Evolutionary conservation across 2,329 filamentous ascomycete species (phyloP), one percentile per base, ranked within the genome.

Genomic region (Botrytis elliptica): DNA sequence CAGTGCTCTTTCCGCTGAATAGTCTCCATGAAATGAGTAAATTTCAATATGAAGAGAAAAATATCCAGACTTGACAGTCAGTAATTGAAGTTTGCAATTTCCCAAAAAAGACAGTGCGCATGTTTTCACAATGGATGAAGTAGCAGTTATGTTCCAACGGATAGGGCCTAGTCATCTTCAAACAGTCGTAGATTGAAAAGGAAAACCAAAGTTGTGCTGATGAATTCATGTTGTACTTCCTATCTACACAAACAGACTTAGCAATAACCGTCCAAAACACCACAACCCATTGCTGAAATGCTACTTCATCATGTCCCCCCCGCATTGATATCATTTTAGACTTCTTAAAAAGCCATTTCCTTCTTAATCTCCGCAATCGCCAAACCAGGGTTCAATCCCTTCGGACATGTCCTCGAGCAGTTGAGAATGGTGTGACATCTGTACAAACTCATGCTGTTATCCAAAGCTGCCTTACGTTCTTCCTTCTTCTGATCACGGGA

Each of bases 321-420:
- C 25, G 33, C 68, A 46, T 46, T 60, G 46, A 60, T 36, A 42
- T 42, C 44, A 62, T 72, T 46, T 42, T 44, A 44, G 38, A 25
- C n/a, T 42, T 38, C 66, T 81, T 80, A 81, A 70, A 82, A 81
- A 46, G 95, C 90, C 93, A 98, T 92, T 86, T 91, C 89, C 92
- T 98, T 98, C 93, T 98, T 98, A 84, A 98, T 97, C 88, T 98
- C 93, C 71, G 95, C 95, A 85, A 99, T 97, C 29, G 96, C 96
- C 82, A 93, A 88, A 77, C 93, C 96, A 33, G 96, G 96, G 88
- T 99, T 99, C 80, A 99, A 85, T 64, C 96, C 96, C 93, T 99
- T 99, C 82, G 96, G 96, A 85, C 96, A 99, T 73, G 95, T 97
- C 84, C 94, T 89, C 78, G 95, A 95, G 90, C 95, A 99, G 89